Percentiles rank a stretch among this genome's conserved stretches.
Evolutionary conservation across 768 basidiomycete species (phyloP).

Genomic region (Rhizopogon vulgaris): DNA sequence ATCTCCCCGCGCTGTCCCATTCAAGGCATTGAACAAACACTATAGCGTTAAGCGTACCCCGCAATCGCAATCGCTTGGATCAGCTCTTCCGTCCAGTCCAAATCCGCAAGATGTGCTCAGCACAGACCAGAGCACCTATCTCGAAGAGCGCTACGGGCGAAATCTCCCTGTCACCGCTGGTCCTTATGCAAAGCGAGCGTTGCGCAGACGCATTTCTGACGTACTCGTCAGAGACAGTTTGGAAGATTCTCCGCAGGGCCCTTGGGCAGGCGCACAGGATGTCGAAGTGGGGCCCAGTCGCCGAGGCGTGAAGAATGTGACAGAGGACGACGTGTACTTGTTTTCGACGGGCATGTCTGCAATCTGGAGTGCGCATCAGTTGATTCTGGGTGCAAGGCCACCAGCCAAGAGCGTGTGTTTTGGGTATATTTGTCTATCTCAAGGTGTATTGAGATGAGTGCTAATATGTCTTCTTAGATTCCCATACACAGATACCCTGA

Average conservation of each 20-base stretch:
- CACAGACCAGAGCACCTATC: constrained; percentile 63
- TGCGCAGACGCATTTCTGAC: constrained; percentile 87
- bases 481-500: constrained; percentile 92
- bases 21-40: constrained; percentile 50
- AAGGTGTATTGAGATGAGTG: not conserved
- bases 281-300: constrained; percentile 54
- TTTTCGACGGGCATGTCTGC: constrained; percentile 89
- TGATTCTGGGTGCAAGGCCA: constrained; percentile 46
- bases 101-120: constrained; percentile 42
- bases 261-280: constrained; percentile 39
- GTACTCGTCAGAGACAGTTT: constrained; percentile 59
- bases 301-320: constrained; percentile 61
- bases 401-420: constrained; percentile 86
- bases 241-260: constrained; percentile 26
- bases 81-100: constrained; percentile 3
- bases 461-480: constrained; percentile 47
- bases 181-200: constrained; percentile 74
- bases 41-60: constrained; percentile 36
- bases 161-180: constrained; percentile 75
- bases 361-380: constrained; percentile 86
- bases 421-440: constrained; percentile 52
- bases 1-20: constrained; percentile 23
- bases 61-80: constrained; percentile 7
- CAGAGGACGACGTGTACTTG: constrained; percentile 85
- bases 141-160: constrained; percentile 93